These are phyloP conservation scores for Cenococcum geophilum DNA, from an alignment of 495 filamentous ascomycete species.

Conservation along the genomic window DNA sequence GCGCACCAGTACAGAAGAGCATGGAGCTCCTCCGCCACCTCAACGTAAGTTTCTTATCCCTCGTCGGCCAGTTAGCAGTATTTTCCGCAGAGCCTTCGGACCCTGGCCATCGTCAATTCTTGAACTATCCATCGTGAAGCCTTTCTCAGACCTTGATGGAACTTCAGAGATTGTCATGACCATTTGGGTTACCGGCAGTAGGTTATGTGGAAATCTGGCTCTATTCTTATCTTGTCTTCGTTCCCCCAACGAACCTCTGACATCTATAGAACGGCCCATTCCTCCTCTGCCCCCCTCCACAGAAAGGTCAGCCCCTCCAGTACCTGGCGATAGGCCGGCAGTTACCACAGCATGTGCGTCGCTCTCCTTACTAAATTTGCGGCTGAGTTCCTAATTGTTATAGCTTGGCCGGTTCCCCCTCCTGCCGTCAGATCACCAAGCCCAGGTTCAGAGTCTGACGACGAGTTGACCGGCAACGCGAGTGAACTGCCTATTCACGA, in stretches of 20 bases:
- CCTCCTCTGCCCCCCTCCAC: conserved; percentile 45
- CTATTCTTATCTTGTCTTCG: background rate
- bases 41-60: conserved; percentile 46
- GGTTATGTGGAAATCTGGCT: conserved; percentile 5
- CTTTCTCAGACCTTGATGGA: conserved; percentile 21
- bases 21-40: conserved; percentile 42
- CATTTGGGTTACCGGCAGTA: conserved; percentile 26
- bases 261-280: conserved; percentile 43
- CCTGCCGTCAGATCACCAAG: conserved; percentile 61
- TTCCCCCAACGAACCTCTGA: conserved; percentile 15
- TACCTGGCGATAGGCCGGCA: conserved; percentile 57
- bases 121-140: conserved; percentile 19
- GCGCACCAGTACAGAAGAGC: conserved; percentile 44
- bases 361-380: background rate
- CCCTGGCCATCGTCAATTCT: conserved; percentile 11
- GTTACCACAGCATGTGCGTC: conserved; percentile 35
- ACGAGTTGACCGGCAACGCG: conserved; percentile 56
- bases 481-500: conserved; percentile 12
- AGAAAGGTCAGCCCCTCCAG: conserved; percentile 48
- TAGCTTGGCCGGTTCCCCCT: conserved; percentile 47
- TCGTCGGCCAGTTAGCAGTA: conserved; percentile 14
- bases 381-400: background rate
- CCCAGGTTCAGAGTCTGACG: conserved; percentile 83
- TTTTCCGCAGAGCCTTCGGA: conserved; percentile 15
- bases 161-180: conserved; percentile 30